Conservation (phyloP, 2,329 filamentous ascomycete species). For the Aotearoamyces nothofagi region DNA sequence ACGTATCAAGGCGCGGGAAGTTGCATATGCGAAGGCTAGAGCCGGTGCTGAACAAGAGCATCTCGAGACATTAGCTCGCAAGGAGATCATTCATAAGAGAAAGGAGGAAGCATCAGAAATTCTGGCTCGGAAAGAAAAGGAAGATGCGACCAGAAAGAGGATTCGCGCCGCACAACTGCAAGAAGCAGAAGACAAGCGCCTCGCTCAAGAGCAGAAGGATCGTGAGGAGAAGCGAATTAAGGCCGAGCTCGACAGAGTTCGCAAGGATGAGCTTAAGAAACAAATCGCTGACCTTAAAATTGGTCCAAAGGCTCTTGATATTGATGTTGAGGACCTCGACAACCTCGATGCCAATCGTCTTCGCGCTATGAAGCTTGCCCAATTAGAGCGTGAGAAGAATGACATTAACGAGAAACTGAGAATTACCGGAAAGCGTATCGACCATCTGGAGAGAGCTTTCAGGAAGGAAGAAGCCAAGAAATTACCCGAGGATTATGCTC, state of each 20-base stretch:
- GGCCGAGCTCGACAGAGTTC: constrained; percentile 78
- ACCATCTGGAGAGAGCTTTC: constrained; percentile 94
- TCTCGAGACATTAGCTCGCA: constrained; percentile 66
- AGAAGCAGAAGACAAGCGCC: constrained; percentile 76
- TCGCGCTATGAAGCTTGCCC: constrained; percentile 85
- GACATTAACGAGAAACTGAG: constrained; percentile 83
- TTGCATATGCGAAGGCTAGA: constrained; percentile 67
- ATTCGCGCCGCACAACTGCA: constrained; percentile 76
- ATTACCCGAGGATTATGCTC: constrained; percentile 69
- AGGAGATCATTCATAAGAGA: constrained; percentile 87
- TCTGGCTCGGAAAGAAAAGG: constrained; percentile 77
- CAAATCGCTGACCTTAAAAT: constrained; percentile 85
- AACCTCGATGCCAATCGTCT: constrained; percentile 81
- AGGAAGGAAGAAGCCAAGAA: constrained; percentile 93
- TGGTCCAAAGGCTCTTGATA: constrained; percentile 51
- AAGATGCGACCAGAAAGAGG: constrained; percentile 79
- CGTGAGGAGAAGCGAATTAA: constrained; percentile 76
- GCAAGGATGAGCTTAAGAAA: constrained; percentile 87
- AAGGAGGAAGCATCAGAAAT: constrained; percentile 90
- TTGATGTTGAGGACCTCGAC: constrained; percentile 70
- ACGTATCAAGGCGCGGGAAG: constrained; percentile 63
- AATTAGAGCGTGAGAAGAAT: constrained; percentile 96
- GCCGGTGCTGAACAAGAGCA: constrained; percentile 89
- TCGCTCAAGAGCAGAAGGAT: constrained; percentile 84
- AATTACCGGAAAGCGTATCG: constrained; percentile 86